These are phyloP conservation scores for Fomitopsis palustris DNA, from an alignment of 1,284 basidiomycete genomes.

Conservation along the genomic window DNA sequence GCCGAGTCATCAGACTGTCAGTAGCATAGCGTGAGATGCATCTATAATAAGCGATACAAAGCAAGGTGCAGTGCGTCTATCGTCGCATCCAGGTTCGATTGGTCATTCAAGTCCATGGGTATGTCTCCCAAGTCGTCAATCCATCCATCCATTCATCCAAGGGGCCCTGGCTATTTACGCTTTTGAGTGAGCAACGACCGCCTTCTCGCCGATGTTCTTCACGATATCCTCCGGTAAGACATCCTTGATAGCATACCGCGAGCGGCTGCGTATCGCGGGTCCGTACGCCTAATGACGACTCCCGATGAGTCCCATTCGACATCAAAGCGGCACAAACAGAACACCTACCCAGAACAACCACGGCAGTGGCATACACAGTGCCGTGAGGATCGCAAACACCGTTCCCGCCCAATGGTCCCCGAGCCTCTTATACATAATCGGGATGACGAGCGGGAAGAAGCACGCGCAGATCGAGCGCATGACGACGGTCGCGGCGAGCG, in stretches of 20 bases:
- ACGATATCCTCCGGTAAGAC: background rate
- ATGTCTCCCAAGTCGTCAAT: background rate
- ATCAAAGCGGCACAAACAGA: background rate
- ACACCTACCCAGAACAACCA: conserved; percentile 43
- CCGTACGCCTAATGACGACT: conserved; percentile 49
- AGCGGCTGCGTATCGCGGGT: conserved; percentile 52
- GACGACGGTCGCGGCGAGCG: conserved; percentile 69
- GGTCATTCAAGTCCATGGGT: background rate
- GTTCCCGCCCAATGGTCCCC: conserved; percentile 67
- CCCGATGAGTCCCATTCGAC: background rate
- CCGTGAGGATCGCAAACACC: conserved; percentile 55
- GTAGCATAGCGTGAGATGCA: background rate
- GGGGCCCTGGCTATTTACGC: background rate
- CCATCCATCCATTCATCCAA: background rate
- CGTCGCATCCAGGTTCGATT: background rate
- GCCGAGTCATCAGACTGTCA: no score
- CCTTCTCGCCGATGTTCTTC: background rate
- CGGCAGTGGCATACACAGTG: conserved; percentile 54
- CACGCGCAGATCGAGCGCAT: conserved; percentile 62
- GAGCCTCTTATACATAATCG: conserved; percentile 51
- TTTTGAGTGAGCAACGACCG: background rate
- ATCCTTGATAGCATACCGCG: conserved; percentile 36
- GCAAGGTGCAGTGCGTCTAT: background rate
- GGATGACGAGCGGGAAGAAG: conserved; percentile 60
- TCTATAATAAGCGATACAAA: background rate